A percentile compares a stretch with the other conserved stretches of the same genome.
Conservation (phyloP, 2,329 filamentous ascomycete species). For the Fonsecaea monophora region DNA sequence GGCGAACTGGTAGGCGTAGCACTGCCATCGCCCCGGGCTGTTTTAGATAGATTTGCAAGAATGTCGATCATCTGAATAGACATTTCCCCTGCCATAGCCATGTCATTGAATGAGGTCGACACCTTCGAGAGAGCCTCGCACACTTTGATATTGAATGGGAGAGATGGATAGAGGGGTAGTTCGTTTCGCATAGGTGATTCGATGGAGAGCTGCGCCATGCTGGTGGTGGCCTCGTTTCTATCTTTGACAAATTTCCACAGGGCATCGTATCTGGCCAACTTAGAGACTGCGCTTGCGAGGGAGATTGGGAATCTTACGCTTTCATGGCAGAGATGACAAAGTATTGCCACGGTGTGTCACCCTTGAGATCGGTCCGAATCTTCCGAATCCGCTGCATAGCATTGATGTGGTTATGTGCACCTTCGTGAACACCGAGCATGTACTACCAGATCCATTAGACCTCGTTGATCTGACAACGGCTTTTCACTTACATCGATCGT, state of each 20-base stretch:
- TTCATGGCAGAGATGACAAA: slow-evolving; percentile 25
- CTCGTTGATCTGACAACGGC: not conserved
- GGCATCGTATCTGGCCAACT: slow-evolving; percentile 25
- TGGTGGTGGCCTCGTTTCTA: slow-evolving; percentile 26
- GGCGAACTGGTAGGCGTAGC: slow-evolving; percentile 18
- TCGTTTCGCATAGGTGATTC: slow-evolving; percentile 31
- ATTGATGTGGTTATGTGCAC: slow-evolving; percentile 28
- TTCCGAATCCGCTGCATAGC: slow-evolving; percentile 31
- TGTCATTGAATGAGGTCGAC: slow-evolving; percentile 29
- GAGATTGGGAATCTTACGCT: slow-evolving; percentile 15
- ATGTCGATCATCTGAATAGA: slow-evolving; percentile 35
- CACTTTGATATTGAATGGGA: slow-evolving; percentile 28
- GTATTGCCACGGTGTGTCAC: slow-evolving; percentile 30
- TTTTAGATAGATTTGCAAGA: slow-evolving; percentile 25
- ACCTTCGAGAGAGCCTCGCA: slow-evolving; percentile 33
- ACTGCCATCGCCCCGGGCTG: slow-evolving; percentile 20
- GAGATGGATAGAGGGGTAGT: slow-evolving; percentile 30
- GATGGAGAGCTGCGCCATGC: slow-evolving; percentile 29
- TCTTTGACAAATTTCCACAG: slow-evolving; percentile 35
- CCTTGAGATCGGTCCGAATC: slow-evolving; percentile 23
- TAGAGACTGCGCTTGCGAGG: slow-evolving; percentile 5
- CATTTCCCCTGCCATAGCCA: slow-evolving; percentile 30
- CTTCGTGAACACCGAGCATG: slow-evolving; percentile 31
- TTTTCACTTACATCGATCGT: slow-evolving; percentile 31
- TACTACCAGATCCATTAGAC: slow-evolving; percentile 23